These are phyloP conservation scores for Pythium aristosporum DNA, from an alignment of 352 stramenopile genomes.

Conservation along the genomic window DNA sequence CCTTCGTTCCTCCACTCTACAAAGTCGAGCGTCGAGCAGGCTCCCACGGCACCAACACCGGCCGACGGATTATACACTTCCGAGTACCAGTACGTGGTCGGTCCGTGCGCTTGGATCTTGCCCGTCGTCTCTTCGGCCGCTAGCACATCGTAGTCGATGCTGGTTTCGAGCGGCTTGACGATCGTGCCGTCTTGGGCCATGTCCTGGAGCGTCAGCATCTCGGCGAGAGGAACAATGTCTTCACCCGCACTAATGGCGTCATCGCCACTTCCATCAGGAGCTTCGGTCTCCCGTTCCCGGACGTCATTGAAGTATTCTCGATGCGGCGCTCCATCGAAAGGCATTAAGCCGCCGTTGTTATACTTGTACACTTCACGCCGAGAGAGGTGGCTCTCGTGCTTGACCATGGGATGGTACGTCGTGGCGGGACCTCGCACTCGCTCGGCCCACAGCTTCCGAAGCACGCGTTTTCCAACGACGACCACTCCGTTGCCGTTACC, in stretches of 20 bases:
- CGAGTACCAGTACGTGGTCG: constrained; percentile 71
- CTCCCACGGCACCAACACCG: constrained; percentile 78
- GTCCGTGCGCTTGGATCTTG: constrained; percentile 12
- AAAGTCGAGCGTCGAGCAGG: constrained; percentile 92
- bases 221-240: constrained; percentile 51
- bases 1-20: constrained; percentile 94
- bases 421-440: constrained; percentile 34
- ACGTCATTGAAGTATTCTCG: constrained; percentile 80
- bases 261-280: constrained; percentile 37
- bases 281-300: constrained; percentile 48
- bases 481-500: constrained; percentile 32
- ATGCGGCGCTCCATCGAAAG: constrained; percentile 87
- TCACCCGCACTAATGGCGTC: constrained; percentile 32
- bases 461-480: constrained; percentile 40
- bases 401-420: constrained; percentile 69
- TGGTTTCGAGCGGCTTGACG: constrained; percentile 54
- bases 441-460: constrained; percentile 60
- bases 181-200: constrained; percentile 56
- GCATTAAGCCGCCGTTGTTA: constrained; percentile 70
- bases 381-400: constrained; percentile 87
- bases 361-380: constrained; percentile 71
- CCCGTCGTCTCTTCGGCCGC: constrained; percentile 16
- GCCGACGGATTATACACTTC: constrained; percentile 48
- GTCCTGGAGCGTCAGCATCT: constrained; percentile 50
- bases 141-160: constrained; percentile 38